Conservation (phyloP, 2,329 filamentous ascomycete species). For the Triangularia verruculosa region DNA sequence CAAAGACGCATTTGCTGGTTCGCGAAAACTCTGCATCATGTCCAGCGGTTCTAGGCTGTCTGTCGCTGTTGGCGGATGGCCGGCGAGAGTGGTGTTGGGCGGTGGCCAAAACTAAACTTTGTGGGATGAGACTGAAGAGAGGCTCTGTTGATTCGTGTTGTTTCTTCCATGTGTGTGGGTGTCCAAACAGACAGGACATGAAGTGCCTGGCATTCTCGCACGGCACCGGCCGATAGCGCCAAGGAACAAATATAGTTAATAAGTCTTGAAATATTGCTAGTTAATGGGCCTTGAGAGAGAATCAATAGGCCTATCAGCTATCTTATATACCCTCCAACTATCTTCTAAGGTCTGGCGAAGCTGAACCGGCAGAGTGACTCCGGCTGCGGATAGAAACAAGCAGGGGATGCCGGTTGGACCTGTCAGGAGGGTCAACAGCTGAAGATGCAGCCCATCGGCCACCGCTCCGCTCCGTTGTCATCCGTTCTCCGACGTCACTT, state of each 20-base stretch:
- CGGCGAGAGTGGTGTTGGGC: neutral
- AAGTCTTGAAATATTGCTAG: too few species aligned
- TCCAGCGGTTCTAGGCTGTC: neutral
- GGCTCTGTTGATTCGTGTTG: neutral
- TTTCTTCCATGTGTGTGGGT: neutral
- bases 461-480: neutral
- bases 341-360: too few species aligned
- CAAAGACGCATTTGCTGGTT: conserved; percentile 3
- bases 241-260: too few species aligned
- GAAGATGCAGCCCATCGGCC: neutral
- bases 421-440: neutral
- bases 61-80: neutral
- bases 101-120: too few species aligned
- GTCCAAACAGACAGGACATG: neutral
- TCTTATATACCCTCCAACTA: too few species aligned
- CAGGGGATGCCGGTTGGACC: neutral
- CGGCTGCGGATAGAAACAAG: neutral
- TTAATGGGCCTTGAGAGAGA: too few species aligned
- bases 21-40: conserved; percentile 4
- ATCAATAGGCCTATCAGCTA: too few species aligned
- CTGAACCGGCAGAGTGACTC: too few species aligned
- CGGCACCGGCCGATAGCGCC: conserved; percentile 22
- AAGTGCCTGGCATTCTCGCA: conserved; percentile 6
- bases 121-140: neutral
- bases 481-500: conserved; percentile 3